These are phyloP conservation scores for Penicillium cosmopolitanum DNA, from an alignment of 495 filamentous ascomycete genomes.

Conservation along the genomic window DNA sequence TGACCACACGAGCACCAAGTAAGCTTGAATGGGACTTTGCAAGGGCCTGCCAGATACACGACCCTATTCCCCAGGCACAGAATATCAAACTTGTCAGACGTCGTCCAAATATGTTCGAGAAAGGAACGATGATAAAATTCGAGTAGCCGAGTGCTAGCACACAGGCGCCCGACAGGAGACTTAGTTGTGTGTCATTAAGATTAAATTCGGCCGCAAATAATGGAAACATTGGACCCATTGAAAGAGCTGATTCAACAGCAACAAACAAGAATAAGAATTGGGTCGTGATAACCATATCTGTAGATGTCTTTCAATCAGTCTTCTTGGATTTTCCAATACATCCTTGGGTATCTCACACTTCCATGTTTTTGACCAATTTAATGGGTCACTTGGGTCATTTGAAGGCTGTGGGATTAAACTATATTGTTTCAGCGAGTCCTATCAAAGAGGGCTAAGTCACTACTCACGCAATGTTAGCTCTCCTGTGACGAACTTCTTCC, in stretches of 20 bases:
- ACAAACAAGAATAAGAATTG: constrained; percentile 50
- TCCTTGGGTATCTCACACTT: constrained; percentile 5
- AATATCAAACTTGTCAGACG: constrained; percentile 55
- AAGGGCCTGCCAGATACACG: constrained; percentile 57
- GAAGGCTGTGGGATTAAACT: background rate
- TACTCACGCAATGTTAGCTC: background rate
- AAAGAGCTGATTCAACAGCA: constrained; percentile 54
- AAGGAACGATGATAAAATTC: constrained; percentile 59
- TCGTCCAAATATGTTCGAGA: constrained; percentile 57
- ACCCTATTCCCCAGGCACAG: constrained; percentile 50
- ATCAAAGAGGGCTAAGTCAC: background rate
- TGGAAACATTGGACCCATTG: constrained; percentile 54
- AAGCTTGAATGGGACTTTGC: constrained; percentile 56
- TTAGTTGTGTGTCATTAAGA: constrained; percentile 44
- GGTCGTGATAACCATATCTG: constrained; percentile 37
- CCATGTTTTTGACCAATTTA: constrained; percentile 5
- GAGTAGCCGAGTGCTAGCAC: constrained; percentile 57
- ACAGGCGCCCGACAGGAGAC: constrained; percentile 54
- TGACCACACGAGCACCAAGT: constrained; percentile 58
- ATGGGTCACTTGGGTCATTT: background rate
- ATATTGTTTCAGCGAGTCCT: background rate
- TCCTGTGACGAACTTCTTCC: background rate
- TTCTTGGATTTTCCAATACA: background rate
- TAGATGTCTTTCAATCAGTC: background rate
- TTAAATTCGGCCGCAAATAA: constrained; percentile 52